These are phyloP conservation scores for Westerdykella ornata DNA, from an alignment of 2,329 filamentous ascomycete species.

Conservation along the genomic window DNA sequence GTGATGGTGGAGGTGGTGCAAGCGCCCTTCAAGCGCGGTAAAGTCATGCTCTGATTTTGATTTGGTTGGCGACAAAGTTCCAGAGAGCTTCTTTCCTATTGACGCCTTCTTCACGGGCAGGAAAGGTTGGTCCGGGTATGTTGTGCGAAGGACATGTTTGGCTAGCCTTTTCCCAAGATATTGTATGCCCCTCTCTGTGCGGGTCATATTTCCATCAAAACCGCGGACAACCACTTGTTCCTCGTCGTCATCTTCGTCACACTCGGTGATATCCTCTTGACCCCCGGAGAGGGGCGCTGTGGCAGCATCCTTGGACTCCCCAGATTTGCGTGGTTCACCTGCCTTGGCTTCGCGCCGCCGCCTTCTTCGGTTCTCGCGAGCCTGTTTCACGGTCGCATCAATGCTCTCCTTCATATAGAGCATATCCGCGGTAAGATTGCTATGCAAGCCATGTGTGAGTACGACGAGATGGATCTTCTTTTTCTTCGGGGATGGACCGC, in stretches of 20 bases:
- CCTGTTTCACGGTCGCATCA: slow-evolving; percentile 70
- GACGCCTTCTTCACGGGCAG: slow-evolving; percentile 56
- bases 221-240: slow-evolving; percentile 85
- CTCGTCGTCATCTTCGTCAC: slow-evolving; percentile 60
- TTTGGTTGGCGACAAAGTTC: slow-evolving; percentile 41
- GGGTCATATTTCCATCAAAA: slow-evolving; percentile 81
- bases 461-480: slow-evolving; percentile 87
- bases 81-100: slow-evolving; percentile 44
- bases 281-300: slow-evolving; percentile 46
- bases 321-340: slow-evolving; percentile 1
- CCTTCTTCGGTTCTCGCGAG: slow-evolving; percentile 60
- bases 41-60: slow-evolving; percentile 43
- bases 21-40: slow-evolving; percentile 18
- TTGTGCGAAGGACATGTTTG: slow-evolving; percentile 81
- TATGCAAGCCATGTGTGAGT: slow-evolving; percentile 89
- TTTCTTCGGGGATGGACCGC: slow-evolving; percentile 45
- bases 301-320: slow-evolving; percentile 20
- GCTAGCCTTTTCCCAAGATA: slow-evolving; percentile 92
- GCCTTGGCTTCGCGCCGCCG: slow-evolving; percentile 41
- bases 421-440: slow-evolving; percentile 94
- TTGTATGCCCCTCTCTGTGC: slow-evolving; percentile 92
- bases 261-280: slow-evolving; percentile 41
- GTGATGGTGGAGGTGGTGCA: slow-evolving; percentile 41
- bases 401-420: slow-evolving; percentile 96
- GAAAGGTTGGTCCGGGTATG: slow-evolving; percentile 89